Evolutionary conservation across 2,329 filamentous ascomycete species (phyloP), one percentile per base, ranked within the genome.

Genomic region (Lecanicillium sp.): DNA sequence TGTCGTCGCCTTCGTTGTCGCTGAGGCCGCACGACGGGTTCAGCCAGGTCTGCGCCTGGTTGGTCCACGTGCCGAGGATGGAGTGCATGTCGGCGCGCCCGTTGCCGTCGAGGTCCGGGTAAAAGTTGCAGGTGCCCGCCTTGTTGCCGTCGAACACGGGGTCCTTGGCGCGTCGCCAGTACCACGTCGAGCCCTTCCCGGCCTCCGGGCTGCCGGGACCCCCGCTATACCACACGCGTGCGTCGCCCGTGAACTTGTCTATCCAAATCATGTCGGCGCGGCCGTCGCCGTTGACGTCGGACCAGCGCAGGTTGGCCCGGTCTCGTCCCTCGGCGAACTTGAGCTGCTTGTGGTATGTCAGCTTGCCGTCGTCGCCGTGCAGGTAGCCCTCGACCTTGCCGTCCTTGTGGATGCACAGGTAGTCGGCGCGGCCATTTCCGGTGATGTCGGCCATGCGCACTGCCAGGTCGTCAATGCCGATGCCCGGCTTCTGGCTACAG

Each of bases 211-310:
- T 32, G 12, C 7, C 6, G 3, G 43, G 51, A 3, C 63, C 61
- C 2, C 40, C 42, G 54, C 68, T 67, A 35, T 60, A 58, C 15
- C 17, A 14, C 10, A 24, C 37, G 8, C 27, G 14, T 29, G 27
- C 57, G n/a, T 60, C 52, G 3, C 62, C 61, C 2, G 52, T 58
- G 54, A 61, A 64, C 52, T 66, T 65, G 43, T 69, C 58, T 17
- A 61, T 50, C 55, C 57, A 62, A 17, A 67, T 50, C 23, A 67
- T 51, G 51, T 69, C 67, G 19, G 56, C 61, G 3, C 39, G 48
- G 10, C 62, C 62, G 32, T 67, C 63, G n/a, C 64, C 62, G 44
- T 68, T 63, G 33, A 68, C 60, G 52, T 69, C 67, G 2, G 60
- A 64, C 36, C 53, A 70, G 3, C 59, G 58, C 6, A 64, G 38